Conservation (phyloP, 2,329 filamentous ascomycete genomes). For the Emericellopsis cladophorae region DNA sequence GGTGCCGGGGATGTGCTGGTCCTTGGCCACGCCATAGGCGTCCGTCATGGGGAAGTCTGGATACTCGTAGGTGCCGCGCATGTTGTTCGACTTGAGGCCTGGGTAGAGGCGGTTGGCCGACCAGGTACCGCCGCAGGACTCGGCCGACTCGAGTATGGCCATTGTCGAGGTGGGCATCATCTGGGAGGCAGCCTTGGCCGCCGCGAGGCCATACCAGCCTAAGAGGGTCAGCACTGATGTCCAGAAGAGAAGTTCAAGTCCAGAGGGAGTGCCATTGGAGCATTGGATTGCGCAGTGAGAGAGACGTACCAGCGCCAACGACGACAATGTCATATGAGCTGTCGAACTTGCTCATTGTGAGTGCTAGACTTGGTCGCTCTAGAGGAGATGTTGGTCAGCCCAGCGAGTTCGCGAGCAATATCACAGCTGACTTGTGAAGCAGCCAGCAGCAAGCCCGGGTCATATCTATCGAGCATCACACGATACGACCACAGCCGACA, state of each 20-base stretch:
- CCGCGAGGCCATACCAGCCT: constrained; percentile 39
- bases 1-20: constrained; percentile 32
- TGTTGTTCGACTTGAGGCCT: constrained; percentile 61
- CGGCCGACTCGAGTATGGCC: constrained; percentile 39
- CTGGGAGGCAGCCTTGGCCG: constrained; percentile 48
- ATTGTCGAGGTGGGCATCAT: constrained; percentile 42
- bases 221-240: background rate
- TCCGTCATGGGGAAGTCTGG: constrained; percentile 61
- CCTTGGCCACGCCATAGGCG: constrained; percentile 32
- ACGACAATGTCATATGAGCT: constrained; percentile 9
- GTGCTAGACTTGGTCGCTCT: too few relatives aligned
- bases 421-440: too few relatives aligned
- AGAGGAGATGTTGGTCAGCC: too few relatives aligned
- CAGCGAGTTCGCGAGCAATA: too few relatives aligned
- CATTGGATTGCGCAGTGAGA: background rate
- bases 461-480: too few relatives aligned
- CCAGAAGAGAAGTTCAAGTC: background rate
- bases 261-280: background rate
- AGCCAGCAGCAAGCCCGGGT: too few relatives aligned
- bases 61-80: constrained; percentile 61
- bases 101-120: constrained; percentile 53
- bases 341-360: background rate
- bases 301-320: constrained; percentile 10
- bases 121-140: constrained; percentile 56
- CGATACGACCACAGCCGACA: too few relatives aligned